phyloP scores from a whole-genome alignment of 768 basidiomycete genomes.

The Rhizopogon sp. region DNA sequence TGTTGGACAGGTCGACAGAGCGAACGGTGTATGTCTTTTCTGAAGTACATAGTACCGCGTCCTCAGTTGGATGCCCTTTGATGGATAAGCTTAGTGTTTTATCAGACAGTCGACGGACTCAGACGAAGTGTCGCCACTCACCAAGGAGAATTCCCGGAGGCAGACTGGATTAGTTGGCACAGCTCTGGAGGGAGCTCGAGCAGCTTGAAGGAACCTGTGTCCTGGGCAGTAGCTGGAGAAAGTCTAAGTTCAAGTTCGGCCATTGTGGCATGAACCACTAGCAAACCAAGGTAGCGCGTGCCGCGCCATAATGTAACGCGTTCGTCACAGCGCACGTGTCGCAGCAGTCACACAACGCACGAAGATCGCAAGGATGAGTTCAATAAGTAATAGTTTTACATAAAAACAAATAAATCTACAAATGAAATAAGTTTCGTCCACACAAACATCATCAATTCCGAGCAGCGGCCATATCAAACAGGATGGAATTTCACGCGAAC shows the following conservation, averaged over 20 bases:
- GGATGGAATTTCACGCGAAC: conserved; percentile 63
- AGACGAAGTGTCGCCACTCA: not conserved
- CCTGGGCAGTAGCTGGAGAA: conserved; percentile 40
- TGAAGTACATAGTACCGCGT: conserved; percentile 85
- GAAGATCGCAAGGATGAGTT: too few species aligned
- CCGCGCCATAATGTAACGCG: not conserved
- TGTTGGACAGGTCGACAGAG: conserved; percentile 86
- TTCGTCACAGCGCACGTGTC: not conserved
- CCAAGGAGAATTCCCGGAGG: conserved; percentile 21
- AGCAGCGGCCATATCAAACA: conserved; percentile 14
- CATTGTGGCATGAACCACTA: conserved; percentile 11
- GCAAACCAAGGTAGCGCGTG: too few species aligned
- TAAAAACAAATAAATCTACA: not conserved
- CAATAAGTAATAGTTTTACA: too few species aligned
- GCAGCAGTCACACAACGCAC: not conserved
- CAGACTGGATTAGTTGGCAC: conserved; percentile 53
- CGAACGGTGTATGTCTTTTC: conserved; percentile 79
- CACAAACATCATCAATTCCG: not conserved
- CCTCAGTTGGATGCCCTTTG: conserved; percentile 77
- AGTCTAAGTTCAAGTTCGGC: conserved; percentile 40
- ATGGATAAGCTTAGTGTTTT: conserved; percentile 52
- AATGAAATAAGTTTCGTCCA: not conserved
- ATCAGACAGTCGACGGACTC: not conserved
- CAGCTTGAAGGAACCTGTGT: conserved; percentile 58
- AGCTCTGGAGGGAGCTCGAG: conserved; percentile 73